Conservation (phyloP, 495 filamentous ascomycete genomes). For the Lentithecium fluviatile region DNA sequence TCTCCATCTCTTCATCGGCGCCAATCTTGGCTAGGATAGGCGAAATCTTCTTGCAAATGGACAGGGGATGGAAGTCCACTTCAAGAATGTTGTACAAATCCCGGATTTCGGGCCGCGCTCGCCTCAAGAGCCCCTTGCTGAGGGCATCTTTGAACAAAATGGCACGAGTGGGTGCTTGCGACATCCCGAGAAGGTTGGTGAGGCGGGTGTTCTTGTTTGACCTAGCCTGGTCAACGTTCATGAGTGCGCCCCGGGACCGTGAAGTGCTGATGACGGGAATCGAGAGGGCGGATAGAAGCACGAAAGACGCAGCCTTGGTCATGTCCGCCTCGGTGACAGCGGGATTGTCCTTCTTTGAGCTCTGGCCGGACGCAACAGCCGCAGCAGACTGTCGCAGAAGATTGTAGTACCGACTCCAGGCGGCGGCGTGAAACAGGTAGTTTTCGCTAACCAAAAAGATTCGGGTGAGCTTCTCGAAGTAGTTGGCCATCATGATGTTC, state of each 20-base stretch:
- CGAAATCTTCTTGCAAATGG: slow-evolving; percentile 98
- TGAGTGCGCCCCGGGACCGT: slow-evolving; percentile 88
- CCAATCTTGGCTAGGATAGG: slow-evolving; percentile 94
- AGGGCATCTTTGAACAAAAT: slow-evolving; percentile 92
- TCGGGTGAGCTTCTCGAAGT: slow-evolving; percentile 97
- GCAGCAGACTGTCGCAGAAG: slow-evolving; percentile 88
- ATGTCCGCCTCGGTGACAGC: slow-evolving; percentile 84
- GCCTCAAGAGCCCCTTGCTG: slow-evolving; percentile 88
- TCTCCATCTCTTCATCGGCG: slow-evolving; percentile 91
- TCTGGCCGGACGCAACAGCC: slow-evolving; percentile 76
- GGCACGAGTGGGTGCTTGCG: slow-evolving; percentile 79
- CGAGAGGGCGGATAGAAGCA: slow-evolving; percentile 89
- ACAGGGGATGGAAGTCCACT: slow-evolving; percentile 97
- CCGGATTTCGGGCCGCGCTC: slow-evolving; percentile 87
- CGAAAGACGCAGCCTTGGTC: slow-evolving; percentile 85
- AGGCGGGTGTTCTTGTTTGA: slow-evolving; percentile 99
- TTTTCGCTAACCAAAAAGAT: slow-evolving; percentile 99
- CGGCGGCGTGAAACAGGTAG: slow-evolving; percentile 97
- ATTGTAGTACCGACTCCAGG: slow-evolving; percentile 96
- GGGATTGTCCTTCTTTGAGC: slow-evolving; percentile 91
- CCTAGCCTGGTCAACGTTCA: slow-evolving; percentile 94
- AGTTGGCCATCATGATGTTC: slow-evolving; percentile 99
- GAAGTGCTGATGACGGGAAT: slow-evolving; percentile 99
- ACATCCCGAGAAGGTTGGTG: slow-evolving; percentile 93
- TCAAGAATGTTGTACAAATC: slow-evolving; percentile 97